Evolutionary conservation across 2,329 filamentous ascomycete genomes (phyloP).

Genomic region (Metarhizium anisopliae): DNA sequence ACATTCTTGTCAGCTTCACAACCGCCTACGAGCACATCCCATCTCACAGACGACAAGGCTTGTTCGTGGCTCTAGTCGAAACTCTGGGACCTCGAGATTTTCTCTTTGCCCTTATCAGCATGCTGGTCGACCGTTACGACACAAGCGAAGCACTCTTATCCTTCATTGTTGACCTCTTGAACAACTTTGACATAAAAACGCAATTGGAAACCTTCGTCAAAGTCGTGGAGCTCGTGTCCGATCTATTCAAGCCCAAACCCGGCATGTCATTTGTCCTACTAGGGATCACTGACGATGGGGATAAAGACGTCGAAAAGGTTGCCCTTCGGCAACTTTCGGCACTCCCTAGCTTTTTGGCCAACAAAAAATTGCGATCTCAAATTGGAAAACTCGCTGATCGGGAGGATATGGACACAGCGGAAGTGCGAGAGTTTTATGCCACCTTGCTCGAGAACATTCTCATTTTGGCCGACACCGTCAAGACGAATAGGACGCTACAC

Average conservation of each 20-base stretch:
- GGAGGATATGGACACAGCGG: constrained; percentile 58
- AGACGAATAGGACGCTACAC: constrained; percentile 45
- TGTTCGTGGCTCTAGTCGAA: constrained; percentile 78
- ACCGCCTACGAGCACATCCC: constrained; percentile 96
- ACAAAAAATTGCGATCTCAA: constrained; percentile 46
- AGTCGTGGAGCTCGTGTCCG: constrained; percentile 64
- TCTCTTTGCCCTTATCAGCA: constrained; percentile 75
- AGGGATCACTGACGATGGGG: constrained; percentile 39
- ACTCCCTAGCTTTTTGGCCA: constrained; percentile 49
- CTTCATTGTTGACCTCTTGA: constrained; percentile 69
- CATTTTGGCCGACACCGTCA: constrained; percentile 55
- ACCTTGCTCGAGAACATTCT: constrained; percentile 58
- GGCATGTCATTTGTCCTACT: constrained; percentile 65
- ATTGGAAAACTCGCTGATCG: constrained; percentile 47
- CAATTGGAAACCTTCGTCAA: constrained; percentile 73
- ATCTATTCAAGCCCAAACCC: constrained; percentile 68
- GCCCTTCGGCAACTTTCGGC: constrained; percentile 47
- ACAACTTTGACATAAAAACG: constrained; percentile 61
- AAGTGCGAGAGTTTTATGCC: constrained; percentile 60
- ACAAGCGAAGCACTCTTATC: constrained; percentile 62
- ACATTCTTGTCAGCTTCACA: constrained; percentile 90
- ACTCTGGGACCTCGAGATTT: constrained; percentile 83
- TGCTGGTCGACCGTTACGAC: constrained; percentile 85
- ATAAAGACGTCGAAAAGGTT: constrained; percentile 39
- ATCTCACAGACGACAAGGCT: constrained; percentile 66